Evolutionary conservation across 78 protist species (phyloP).

Genomic region (Tieghemostelium lacteum): DNA sequence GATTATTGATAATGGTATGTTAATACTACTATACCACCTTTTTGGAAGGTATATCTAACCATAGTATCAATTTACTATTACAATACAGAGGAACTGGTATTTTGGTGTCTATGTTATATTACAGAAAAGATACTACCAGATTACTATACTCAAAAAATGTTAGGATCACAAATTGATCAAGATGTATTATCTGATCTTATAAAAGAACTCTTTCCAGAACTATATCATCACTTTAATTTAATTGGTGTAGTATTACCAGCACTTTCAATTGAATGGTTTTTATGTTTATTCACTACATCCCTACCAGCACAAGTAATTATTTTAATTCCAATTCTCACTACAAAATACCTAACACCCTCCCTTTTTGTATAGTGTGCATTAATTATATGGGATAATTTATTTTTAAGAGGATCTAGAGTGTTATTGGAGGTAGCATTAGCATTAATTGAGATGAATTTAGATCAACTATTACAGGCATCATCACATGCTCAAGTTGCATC

Average conservation of each 20-base stretch:
- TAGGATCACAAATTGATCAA: slow-evolving; percentile 73
- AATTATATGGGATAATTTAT: slow-evolving; percentile 67
- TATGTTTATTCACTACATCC: slow-evolving; percentile 56
- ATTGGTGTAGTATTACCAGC: slow-evolving; percentile 56
- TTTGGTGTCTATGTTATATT: slow-evolving; percentile 64
- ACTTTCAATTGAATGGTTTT: slow-evolving; percentile 66
- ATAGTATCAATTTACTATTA: neutral
- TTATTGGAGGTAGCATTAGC: slow-evolving; percentile 61
- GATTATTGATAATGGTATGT: slow-evolving; percentile 56
- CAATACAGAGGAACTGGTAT: slow-evolving; percentile 45
- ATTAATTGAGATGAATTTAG: slow-evolving; percentile 43
- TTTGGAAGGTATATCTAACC: neutral
- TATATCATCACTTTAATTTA: slow-evolving; percentile 15
- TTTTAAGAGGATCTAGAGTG: slow-evolving; percentile 50
- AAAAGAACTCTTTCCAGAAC: slow-evolving; percentile 62
- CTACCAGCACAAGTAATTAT: slow-evolving; percentile 43
- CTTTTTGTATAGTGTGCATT: slow-evolving; percentile 11
- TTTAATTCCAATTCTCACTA: neutral
- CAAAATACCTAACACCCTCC: neutral
- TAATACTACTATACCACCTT: neutral
- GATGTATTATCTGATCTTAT: slow-evolving; percentile 45
- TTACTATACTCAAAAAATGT: slow-evolving; percentile 59
- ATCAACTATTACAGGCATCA: slow-evolving; percentile 13
- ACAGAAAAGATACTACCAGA: slow-evolving; percentile 53
- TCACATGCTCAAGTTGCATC: slow-evolving; percentile 35